Percentiles rank a stretch among this genome's conserved stretches.
These are phyloP conservation scores for Solanum hybrid DNA, from an alignment of 305 asterid species.

Conservation along the genomic window DNA sequence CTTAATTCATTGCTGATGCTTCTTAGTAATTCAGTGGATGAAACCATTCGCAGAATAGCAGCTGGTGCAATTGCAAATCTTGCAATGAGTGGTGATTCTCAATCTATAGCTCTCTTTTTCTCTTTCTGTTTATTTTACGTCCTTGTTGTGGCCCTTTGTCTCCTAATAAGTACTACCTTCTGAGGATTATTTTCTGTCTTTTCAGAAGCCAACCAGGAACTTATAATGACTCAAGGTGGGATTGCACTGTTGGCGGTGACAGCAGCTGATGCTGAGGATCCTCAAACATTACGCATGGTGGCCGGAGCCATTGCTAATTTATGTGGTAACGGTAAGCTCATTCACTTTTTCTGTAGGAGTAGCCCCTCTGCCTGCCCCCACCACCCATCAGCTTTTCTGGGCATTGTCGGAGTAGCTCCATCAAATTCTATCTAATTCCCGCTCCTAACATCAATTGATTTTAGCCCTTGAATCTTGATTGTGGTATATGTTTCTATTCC, in stretches of 20 bases:
- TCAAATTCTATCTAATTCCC: neutral
- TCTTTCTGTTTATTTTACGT: neutral
- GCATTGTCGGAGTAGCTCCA: neutral
- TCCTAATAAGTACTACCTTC: neutral
- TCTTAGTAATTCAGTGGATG: conserved; percentile 84
- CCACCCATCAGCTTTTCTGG: neutral
- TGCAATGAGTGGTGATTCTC: conserved; percentile 84
- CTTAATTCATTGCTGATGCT: conserved; percentile 90
- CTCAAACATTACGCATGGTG: conserved; percentile 97
- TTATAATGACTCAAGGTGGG: conserved; percentile 96
- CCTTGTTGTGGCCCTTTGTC: neutral
- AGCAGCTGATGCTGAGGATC: conserved; percentile 92
- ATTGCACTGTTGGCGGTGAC: conserved; percentile 71
- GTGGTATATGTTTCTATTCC: conserved; percentile 13
- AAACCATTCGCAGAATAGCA: conserved; percentile 93
- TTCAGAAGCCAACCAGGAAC: conserved; percentile 90
- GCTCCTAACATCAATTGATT: neutral
- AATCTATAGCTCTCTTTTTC: neutral
- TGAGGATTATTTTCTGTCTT: conserved; percentile 1
- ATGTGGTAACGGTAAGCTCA: conserved; percentile 81
- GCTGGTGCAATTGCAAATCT: conserved; percentile 99
- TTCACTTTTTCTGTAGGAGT: conserved; percentile 5
- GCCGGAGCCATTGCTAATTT: conserved; percentile 99
- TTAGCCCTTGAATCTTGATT: conserved; percentile 2
- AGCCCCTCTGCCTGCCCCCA: neutral